Evolutionary conservation across 1,139 yeast genomes (phyloP).

Genomic region (Geotrichum klebahnii): DNA sequence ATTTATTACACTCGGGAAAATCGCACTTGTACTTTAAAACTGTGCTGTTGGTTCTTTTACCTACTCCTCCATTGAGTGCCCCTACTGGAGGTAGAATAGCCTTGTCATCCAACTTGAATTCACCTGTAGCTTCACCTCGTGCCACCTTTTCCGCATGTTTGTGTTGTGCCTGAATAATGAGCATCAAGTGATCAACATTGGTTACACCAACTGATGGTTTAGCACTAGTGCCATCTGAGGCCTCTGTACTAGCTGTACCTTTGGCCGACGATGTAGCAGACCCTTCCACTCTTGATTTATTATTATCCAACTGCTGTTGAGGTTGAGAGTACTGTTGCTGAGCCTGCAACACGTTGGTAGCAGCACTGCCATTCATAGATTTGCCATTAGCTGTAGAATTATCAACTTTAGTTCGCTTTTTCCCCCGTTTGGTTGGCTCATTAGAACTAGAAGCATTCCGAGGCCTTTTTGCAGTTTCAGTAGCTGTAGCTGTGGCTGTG

Average conservation of each 20-base stretch:
- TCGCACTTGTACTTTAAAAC: constrained; percentile 56
- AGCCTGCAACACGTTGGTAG: too few relatives aligned
- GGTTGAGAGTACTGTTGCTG: background rate
- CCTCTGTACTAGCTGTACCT: too few relatives aligned
- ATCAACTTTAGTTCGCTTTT: background rate
- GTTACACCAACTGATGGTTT: constrained; percentile 78
- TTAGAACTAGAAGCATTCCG: too few relatives aligned
- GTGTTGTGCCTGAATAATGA: constrained; percentile 81
- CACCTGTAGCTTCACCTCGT: constrained; percentile 30
- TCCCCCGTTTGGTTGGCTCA: too few relatives aligned
- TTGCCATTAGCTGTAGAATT: background rate
- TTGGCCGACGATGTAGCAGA: background rate
- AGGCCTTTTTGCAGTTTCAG: too few relatives aligned
- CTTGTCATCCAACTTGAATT: constrained; percentile 32
- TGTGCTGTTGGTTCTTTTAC: constrained; percentile 51
- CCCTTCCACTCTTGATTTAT: too few relatives aligned
- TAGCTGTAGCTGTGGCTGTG: too few relatives aligned
- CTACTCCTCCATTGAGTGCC: constrained; percentile 78
- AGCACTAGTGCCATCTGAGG: background rate
- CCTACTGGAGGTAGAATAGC: constrained; percentile 59
- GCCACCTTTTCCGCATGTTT: constrained; percentile 49
- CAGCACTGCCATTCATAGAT: background rate
- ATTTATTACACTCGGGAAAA: constrained; percentile 59
- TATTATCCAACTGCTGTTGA: too few relatives aligned
- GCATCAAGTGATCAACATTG: constrained; percentile 82